A percentile compares a stretch with the other conserved stretches of the same genome.
These are phyloP conservation scores for Penium margaritaceum DNA, from an alignment of 139 green algal genomes.

Conservation along the genomic window DNA sequence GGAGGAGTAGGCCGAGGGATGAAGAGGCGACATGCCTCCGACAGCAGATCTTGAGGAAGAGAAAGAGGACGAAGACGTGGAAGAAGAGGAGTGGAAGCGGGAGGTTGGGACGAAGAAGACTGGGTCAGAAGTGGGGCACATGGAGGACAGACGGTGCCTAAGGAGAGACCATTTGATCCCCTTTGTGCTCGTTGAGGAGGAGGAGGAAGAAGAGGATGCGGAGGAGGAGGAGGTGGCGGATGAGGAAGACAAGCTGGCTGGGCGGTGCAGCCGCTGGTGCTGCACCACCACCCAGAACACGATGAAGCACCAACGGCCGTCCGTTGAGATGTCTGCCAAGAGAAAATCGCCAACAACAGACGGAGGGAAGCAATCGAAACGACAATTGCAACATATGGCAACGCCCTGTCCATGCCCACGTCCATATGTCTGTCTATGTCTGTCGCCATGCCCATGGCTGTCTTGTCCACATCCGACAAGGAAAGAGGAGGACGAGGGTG, in stretches of 20 bases:
- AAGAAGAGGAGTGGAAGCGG: not conserved
- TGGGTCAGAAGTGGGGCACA: slow-evolving; percentile 29
- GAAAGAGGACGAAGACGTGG: not conserved
- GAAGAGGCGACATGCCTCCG: not conserved
- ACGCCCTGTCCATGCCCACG: too few species aligned
- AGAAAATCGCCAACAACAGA: not conserved
- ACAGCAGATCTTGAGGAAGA: not conserved
- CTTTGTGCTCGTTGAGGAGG: slow-evolving; percentile 12
- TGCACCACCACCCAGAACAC: slow-evolving; percentile 36
- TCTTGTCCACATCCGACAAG: too few species aligned
- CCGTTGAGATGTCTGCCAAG: slow-evolving; percentile 26
- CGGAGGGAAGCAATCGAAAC: not conserved
- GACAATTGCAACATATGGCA: too few species aligned
- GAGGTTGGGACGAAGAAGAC: slow-evolving; percentile 14
- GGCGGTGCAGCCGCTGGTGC: too few species aligned
- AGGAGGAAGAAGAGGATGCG: too few species aligned
- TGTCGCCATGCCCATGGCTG: too few species aligned
- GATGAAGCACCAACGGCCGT: slow-evolving; percentile 39
- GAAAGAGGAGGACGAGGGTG: not conserved
- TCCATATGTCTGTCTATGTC: too few species aligned
- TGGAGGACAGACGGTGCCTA: slow-evolving; percentile 30
- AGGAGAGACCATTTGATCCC: slow-evolving; percentile 37
- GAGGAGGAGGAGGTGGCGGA: too few species aligned
- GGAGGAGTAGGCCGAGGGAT: not conserved
- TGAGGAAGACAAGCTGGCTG: too few species aligned